Evolutionary conservation across 345 rosid genomes (phyloP).

Genomic region (Rhizophora mangle): DNA sequence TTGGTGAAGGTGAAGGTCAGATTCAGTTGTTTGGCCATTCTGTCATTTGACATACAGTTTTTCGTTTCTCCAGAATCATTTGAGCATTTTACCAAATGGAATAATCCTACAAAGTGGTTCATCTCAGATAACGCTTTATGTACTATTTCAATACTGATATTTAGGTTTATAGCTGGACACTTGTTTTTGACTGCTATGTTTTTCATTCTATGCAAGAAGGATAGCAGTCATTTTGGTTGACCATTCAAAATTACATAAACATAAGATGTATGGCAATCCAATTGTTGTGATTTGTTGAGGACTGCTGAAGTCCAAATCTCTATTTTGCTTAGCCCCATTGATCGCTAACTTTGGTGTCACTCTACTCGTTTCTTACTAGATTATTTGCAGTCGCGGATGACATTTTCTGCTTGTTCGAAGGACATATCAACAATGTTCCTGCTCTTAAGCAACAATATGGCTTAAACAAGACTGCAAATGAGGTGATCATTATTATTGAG

Average conservation of each 20-base stretch:
- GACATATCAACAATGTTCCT: constrained; percentile 81
- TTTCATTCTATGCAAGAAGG: too few relatives aligned
- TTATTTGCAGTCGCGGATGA: constrained; percentile 88
- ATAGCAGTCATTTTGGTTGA: too few relatives aligned
- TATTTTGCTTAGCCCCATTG: not conserved
- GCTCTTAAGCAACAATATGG: constrained; percentile 94
- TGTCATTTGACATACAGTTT: not conserved
- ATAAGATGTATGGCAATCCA: too few relatives aligned
- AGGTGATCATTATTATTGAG: constrained; percentile 81
- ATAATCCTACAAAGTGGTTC: not conserved
- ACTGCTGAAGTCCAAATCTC: not conserved
- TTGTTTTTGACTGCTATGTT: not conserved
- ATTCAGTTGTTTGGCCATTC: not conserved
- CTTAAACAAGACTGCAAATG: constrained; percentile 77
- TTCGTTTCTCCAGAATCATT: not conserved
- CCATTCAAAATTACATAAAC: too few relatives aligned
- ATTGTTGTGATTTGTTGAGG: not conserved
- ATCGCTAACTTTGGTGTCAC: not conserved
- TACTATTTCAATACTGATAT: not conserved
- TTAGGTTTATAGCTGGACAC: not conserved
- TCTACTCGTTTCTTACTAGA: constrained; percentile 33
- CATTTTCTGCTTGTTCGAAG: constrained; percentile 94
- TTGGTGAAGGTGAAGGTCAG: constrained; percentile 12
- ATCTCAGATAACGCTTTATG: not conserved
- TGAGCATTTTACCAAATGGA: not conserved